phyloP scores from a whole-genome alignment of 164 flowering plant species.

The Magnolia officinalis region DNA sequence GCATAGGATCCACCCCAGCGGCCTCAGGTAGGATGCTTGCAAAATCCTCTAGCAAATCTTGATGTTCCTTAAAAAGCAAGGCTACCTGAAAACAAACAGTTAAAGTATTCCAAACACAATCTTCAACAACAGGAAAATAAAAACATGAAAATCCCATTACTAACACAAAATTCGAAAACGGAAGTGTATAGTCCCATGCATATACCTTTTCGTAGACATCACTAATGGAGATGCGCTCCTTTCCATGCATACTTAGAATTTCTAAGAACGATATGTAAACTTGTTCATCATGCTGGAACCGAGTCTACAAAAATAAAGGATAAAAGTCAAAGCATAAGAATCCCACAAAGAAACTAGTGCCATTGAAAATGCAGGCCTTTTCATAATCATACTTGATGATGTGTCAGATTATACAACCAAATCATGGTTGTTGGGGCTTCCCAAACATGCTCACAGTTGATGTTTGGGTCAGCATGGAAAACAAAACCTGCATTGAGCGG shows the following conservation, averaged over 20 bases:
- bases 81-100: conserved; percentile 43
- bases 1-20: conserved; percentile 33
- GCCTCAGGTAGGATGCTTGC: conserved; percentile 59
- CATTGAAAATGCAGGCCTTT: neutral
- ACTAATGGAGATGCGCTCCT: conserved; percentile 54
- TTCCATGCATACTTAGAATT: conserved; percentile 53
- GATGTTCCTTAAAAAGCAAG: conserved; percentile 51
- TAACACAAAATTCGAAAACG: neutral
- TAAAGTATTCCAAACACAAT: neutral
- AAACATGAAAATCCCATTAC: neutral
- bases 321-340: neutral
- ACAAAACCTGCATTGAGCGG: neutral
- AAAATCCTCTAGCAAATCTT: conserved; percentile 61
- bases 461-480: neutral
- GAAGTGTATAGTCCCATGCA: neutral
- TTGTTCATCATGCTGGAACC: conserved; percentile 68
- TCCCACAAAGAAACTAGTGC: neutral
- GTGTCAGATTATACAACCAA: neutral
- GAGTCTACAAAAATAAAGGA: conserved; percentile 43
- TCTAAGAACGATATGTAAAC: conserved; percentile 76
- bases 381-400: neutral
- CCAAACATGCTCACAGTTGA: neutral
- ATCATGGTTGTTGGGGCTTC: neutral
- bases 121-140: neutral
- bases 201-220: conserved; percentile 40